A percentile compares a stretch with the other conserved stretches of the same genome.
Conservation (phyloP, 345 rosid species). For the Erucastrum elatum region DNA sequence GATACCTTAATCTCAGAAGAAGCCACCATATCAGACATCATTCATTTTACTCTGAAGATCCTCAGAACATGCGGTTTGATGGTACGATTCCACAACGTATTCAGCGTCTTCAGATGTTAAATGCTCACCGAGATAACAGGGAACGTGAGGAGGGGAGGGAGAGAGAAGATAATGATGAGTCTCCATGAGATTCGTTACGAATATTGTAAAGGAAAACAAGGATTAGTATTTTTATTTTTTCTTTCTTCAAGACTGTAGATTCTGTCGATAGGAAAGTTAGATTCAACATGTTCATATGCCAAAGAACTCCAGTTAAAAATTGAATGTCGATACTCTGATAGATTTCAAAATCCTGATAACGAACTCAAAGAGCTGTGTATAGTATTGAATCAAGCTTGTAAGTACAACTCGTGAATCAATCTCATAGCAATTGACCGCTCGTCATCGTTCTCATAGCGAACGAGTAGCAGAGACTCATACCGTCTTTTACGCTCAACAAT, state of each 20-base stretch:
- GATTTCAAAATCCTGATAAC: too few relatives aligned
- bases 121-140: constrained; percentile 29
- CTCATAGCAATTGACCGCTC: too few relatives aligned
- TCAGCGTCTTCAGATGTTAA: constrained; percentile 57
- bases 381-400: too few relatives aligned
- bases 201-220: constrained; percentile 35
- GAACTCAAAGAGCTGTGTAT: too few relatives aligned
- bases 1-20: constrained; percentile 59
- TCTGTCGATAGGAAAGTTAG: neutral
- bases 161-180: constrained; percentile 15
- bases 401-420: too few relatives aligned
- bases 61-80: constrained; percentile 49
- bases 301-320: neutral
- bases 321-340: too few relatives aligned
- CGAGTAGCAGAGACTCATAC: too few relatives aligned
- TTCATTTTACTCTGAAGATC: constrained; percentile 57
- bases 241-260: neutral
- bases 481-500: too few relatives aligned
- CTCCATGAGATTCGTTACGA: neutral
- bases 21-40: constrained; percentile 62
- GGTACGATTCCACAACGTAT: constrained; percentile 60
- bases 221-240: neutral
- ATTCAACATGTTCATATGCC: neutral
- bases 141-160: constrained; percentile 49
- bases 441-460: too few relatives aligned